phyloP scores from a whole-genome alignment of 2,329 filamentous ascomycete species.

The Epichloe gansuensis region DNA sequence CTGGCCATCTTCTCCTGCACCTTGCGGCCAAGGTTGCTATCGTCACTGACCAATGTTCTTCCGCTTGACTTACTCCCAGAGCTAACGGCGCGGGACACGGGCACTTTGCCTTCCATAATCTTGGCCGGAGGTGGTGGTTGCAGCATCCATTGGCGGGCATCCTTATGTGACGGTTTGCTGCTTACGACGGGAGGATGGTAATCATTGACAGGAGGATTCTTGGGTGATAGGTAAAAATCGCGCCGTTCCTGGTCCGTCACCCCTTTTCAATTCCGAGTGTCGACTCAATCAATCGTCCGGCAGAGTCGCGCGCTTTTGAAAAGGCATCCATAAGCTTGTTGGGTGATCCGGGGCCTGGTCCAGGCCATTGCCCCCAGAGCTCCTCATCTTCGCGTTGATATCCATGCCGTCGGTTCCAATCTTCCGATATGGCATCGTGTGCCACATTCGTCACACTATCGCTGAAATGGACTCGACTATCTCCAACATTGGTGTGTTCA shows the following conservation, averaged over 20 bases:
- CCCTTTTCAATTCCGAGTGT: slow-evolving; percentile 40
- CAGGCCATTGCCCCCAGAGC: slow-evolving; percentile 52
- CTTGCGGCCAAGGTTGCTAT: slow-evolving; percentile 29
- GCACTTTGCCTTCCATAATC: slow-evolving; percentile 79
- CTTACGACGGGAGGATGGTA: slow-evolving; percentile 76
- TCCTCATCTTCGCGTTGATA: slow-evolving; percentile 85
- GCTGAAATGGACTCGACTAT: slow-evolving; percentile 23
- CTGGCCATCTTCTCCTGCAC: slow-evolving; percentile 34
- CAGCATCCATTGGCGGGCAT: slow-evolving; percentile 80
- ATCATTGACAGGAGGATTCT: slow-evolving; percentile 70
- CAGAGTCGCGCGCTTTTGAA: slow-evolving; percentile 45
- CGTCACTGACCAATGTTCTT: slow-evolving; percentile 30
- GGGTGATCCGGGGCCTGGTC: slow-evolving; percentile 28
- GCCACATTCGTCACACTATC: slow-evolving; percentile 17
- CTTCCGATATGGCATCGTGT: slow-evolving; percentile 32
- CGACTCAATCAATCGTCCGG: slow-evolving; percentile 40
- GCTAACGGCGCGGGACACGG: slow-evolving; percentile 51
- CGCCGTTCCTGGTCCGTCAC: slow-evolving; percentile 40
- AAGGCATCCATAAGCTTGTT: slow-evolving; percentile 47
- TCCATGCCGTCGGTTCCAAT: slow-evolving; percentile 60
- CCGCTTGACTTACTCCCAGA: slow-evolving; percentile 39
- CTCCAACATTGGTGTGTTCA: slow-evolving; percentile 25
- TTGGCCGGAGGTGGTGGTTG: slow-evolving; percentile 83
- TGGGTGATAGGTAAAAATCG: slow-evolving; percentile 49
- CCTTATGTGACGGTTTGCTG: slow-evolving; percentile 55